phyloP scores from a whole-genome alignment of 169 alveolate species.

The Eimeria maxima region DNA sequence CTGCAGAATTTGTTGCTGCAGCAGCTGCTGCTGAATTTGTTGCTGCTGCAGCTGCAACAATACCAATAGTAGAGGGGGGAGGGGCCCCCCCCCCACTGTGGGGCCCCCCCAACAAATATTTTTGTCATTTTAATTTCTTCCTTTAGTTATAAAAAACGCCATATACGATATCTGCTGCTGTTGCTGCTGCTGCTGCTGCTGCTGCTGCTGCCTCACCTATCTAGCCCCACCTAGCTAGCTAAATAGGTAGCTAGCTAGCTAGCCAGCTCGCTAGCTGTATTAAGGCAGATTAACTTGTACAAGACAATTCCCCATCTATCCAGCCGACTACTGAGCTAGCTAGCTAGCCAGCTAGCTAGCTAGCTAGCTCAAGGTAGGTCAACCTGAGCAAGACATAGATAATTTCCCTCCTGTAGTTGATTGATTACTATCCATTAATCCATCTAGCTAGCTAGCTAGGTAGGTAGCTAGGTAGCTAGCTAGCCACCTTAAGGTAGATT shows the following conservation, averaged over 20 bases:
- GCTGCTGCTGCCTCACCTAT: not conserved
- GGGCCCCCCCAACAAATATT: not conserved
- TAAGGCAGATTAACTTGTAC: too few species aligned
- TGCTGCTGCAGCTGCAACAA: not conserved
- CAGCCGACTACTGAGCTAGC: too few species aligned
- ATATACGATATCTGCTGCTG: not conserved
- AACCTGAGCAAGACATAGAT: not conserved
- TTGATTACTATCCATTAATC: too few species aligned
- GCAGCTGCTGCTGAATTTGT: not conserved
- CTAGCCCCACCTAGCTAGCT: too few species aligned
- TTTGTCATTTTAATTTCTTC: not conserved
- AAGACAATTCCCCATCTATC: too few species aligned
- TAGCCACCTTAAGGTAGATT: not conserved
- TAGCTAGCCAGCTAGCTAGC: not conserved
- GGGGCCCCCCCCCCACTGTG: not conserved
- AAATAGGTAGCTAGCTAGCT: too few species aligned
- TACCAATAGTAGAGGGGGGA: not conserved
- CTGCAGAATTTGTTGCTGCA: not conserved
- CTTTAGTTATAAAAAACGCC: not conserved
- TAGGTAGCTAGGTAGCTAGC: not conserved
- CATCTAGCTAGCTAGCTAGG: too few species aligned
- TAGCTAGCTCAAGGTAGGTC: slow-evolving; percentile 21
- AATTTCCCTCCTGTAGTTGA: not conserved
- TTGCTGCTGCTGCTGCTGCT: not conserved
- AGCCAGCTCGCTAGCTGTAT: too few species aligned